These are phyloP conservation scores for Rhodofomes roseus DNA, from an alignment of 1,284 basidiomycete genomes.

Conservation along the genomic window DNA sequence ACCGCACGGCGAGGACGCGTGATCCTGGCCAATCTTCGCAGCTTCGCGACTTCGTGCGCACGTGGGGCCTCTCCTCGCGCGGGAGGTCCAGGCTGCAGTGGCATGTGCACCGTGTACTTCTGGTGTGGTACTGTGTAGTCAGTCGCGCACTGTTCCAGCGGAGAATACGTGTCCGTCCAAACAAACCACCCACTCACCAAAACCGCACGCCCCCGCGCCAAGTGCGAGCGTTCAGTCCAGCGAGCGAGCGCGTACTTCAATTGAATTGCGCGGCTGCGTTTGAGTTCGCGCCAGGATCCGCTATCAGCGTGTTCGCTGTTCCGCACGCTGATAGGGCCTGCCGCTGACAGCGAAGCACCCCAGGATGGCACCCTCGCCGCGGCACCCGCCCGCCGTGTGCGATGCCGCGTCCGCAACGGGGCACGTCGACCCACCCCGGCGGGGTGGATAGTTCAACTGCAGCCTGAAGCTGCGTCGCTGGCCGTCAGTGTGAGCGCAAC, in stretches of 20 bases:
- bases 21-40: neutral
- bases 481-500: neutral
- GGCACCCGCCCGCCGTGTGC: neutral
- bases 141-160: too few relatives aligned
- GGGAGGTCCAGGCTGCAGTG: too few relatives aligned
- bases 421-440: neutral
- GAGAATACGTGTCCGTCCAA: too few relatives aligned
- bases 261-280: neutral
- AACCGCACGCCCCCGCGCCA: too few relatives aligned
- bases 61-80: neutral
- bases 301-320: neutral
- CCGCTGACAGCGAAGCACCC: neutral
- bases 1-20: neutral
- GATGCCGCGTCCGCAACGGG: neutral
- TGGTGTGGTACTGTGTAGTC: too few relatives aligned
- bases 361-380: neutral
- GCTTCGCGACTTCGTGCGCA: neutral
- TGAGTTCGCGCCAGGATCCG: neutral
- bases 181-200: too few relatives aligned
- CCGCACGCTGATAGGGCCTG: neutral
- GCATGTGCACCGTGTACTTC: too few relatives aligned
- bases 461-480: neutral
- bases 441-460: neutral
- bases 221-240: too few relatives aligned
- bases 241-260: too few relatives aligned